These are phyloP conservation scores for Camptophora hylomeconis DNA, from an alignment of 2,329 filamentous ascomycete genomes.

Conservation along the genomic window DNA sequence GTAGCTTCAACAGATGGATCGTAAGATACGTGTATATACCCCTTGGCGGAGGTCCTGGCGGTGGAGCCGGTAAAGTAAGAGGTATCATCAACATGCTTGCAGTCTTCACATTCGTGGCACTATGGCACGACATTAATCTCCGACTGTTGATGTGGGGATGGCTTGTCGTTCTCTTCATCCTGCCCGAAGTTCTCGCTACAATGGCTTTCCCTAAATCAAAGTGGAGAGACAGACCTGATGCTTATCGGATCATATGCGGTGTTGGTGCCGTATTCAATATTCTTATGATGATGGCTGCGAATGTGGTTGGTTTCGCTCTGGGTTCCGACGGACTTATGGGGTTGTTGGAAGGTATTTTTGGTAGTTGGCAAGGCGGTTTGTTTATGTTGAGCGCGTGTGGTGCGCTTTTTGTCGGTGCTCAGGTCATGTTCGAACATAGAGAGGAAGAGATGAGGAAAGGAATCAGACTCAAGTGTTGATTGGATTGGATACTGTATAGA, in stretches of 20 bases:
- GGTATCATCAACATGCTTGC: constrained; percentile 63
- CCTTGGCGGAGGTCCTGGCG: constrained; percentile 45
- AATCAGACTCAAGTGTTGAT: constrained; percentile 67
- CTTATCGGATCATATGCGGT: constrained; percentile 69
- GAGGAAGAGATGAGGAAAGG: constrained; percentile 74
- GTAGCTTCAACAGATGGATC: constrained; percentile 88
- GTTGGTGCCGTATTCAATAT: constrained; percentile 71
- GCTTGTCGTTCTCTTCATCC: constrained; percentile 85
- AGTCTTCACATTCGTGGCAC: constrained; percentile 90
- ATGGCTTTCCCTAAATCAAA: constrained; percentile 59
- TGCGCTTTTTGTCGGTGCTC: constrained; percentile 71
- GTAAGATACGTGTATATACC: constrained; percentile 90
- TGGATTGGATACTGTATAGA: no score
- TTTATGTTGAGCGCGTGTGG: constrained; percentile 61
- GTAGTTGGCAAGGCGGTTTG: constrained; percentile 59
- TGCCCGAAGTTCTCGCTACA: constrained; percentile 68
- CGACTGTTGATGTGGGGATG: constrained; percentile 90
- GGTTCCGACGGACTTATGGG: constrained; percentile 76
- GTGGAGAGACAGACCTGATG: constrained; percentile 56
- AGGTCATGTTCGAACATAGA: constrained; percentile 93
- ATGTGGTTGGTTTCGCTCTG: constrained; percentile 87
- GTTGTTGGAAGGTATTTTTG: constrained; percentile 62
- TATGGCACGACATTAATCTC: constrained; percentile 96
- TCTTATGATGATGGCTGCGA: constrained; percentile 91
- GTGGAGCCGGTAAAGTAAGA: constrained; percentile 32